Base-by-base conservation (phyloP, 768 basidiomycete species). In the Sistotremastrum niveocremeum region DNA sequence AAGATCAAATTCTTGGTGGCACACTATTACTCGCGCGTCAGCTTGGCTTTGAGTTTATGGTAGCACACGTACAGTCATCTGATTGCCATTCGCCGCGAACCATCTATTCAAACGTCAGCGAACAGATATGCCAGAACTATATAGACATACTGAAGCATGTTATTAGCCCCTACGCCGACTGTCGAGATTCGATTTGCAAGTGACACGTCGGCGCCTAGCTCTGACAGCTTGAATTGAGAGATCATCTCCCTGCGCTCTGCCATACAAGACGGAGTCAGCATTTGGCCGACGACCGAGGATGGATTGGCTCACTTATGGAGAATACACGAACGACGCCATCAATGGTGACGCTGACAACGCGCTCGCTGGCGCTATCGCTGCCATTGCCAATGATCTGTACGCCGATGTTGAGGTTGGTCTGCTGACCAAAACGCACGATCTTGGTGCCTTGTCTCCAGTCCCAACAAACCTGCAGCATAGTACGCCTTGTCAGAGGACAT, bases 241-340 rank as follows among this genome's bases (percentile, higher is more conserved):
- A 93, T 74, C 90, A 94, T 93, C 62, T 91, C 87, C 49, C 87
- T 66, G 33, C 80, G 73, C 31, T 63, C 74, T 76, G 44, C 10
- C 37, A 41, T 43, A 45, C 65, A 70, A 72, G 45, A 6, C 45
- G 3, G 32, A 33, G 44, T 37, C 28, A 47, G 39, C 33, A 12
- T 29, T 10, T 34, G 37, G 33, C 7, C 30, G n/a, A 37, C 6
- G 29, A 29, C 20, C 12, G 47, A 39, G 12, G 31, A 48, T 4
- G 28, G 5, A 30, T 4, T 11, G 3, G 67, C 82, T 69, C 59
- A 86, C 86, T 76, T 55, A 94, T 94, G 1, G 86, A 89, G 62
- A 91, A 93, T 12, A 88, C 85, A 40, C 89, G 66, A 12, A 93
- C 88, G 37, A 90, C 81, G 2, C 87, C 89, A 61, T 94, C 89